Conservation (phyloP, 169 alveolate genomes). For the Perkinsus olseni region DNA sequence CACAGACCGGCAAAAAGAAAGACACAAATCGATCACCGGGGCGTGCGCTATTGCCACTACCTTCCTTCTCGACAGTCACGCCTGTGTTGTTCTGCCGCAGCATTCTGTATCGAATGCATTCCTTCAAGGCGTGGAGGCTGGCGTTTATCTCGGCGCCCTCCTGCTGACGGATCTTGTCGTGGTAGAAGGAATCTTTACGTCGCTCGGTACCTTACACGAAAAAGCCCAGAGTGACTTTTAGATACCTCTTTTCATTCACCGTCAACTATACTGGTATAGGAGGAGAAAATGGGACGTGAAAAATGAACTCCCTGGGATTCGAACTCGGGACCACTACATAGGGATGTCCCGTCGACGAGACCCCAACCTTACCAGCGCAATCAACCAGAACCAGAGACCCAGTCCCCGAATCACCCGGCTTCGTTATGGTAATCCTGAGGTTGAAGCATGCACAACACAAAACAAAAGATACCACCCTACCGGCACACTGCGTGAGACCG, state of each 20-base stretch:
- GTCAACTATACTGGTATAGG: too few species aligned
- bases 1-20: too few species aligned
- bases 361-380: conserved; percentile 17
- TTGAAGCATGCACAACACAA: background rate
- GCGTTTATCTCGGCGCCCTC: conserved; percentile 39
- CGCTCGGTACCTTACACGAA: conserved; percentile 13
- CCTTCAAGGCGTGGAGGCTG: conserved; percentile 27
- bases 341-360: too few species aligned
- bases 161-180: conserved; percentile 29
- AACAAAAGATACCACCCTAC: background rate
- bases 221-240: too few species aligned
- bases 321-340: too few species aligned
- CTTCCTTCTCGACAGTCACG: too few species aligned
- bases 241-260: too few species aligned
- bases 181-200: conserved; percentile 24
- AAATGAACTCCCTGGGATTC: too few species aligned
- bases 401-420: background rate
- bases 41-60: too few species aligned
- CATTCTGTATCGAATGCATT: background rate
- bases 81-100: too few species aligned
- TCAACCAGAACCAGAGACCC: conserved; percentile 27
- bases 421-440: background rate
- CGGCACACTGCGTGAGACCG: conserved; percentile 30
- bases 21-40: too few species aligned
- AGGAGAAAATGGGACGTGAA: too few species aligned